phyloP scores from a whole-genome alignment of 1,284 basidiomycete genomes.

The Dichomitus squalens region DNA sequence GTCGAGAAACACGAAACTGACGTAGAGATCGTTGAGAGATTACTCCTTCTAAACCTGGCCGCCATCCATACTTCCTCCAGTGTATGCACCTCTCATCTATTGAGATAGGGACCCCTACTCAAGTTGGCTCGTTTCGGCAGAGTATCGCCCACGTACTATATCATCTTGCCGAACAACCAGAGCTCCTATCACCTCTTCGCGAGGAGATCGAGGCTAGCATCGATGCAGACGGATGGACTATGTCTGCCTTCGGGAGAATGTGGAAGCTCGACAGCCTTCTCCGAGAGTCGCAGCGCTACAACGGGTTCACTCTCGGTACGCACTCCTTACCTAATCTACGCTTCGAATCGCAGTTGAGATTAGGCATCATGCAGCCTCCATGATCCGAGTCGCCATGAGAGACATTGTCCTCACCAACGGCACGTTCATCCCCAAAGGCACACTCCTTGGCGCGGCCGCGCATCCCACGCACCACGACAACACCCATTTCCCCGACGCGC shows the following conservation, averaged over 20 bases:
- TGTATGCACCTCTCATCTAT: too few species aligned
- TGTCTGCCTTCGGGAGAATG: constrained; percentile 42
- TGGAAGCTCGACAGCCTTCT: constrained; percentile 50
- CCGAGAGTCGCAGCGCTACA: constrained; percentile 41
- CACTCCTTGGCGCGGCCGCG: constrained; percentile 42
- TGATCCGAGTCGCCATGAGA: constrained; percentile 31
- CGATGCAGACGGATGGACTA: constrained; percentile 46
- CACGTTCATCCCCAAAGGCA: too few species aligned
- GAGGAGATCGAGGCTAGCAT: constrained; percentile 42
- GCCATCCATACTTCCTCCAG: constrained; percentile 43
- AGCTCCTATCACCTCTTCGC: constrained; percentile 41
- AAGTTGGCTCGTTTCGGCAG: constrained; percentile 11
- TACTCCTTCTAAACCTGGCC: constrained; percentile 41
- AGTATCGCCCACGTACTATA: constrained; percentile 11
- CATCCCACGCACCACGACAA: constrained; percentile 43
- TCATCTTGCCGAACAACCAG: constrained; percentile 34
- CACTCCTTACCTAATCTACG: constrained; percentile 12
- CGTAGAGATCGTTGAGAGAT: constrained; percentile 33
- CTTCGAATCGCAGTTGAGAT: too few species aligned
- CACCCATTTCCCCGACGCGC: constrained; percentile 29
- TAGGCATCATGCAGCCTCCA: too few species aligned
- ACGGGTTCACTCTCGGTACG: constrained; percentile 24
- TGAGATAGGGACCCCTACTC: too few species aligned
- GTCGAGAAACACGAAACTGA: constrained; percentile 34
- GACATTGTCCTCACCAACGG: constrained; percentile 40